phyloP scores from a whole-genome alignment of 2,329 filamentous ascomycete genomes.

The Xylaria sp. region DNA sequence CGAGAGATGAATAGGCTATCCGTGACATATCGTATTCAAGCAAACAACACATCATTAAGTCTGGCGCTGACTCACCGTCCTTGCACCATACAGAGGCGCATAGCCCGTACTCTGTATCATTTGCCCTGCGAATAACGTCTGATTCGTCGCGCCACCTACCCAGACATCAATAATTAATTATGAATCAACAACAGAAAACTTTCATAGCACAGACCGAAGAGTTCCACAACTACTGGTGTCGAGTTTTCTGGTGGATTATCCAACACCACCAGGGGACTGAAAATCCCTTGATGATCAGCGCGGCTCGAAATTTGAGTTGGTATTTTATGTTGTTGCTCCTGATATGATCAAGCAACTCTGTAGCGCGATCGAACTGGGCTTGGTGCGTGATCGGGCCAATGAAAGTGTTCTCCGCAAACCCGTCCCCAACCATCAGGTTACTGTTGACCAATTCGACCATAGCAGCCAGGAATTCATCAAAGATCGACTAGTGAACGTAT shows the following conservation, averaged over 20 bases:
- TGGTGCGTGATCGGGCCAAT: slow-evolving; percentile 31
- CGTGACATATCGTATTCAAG: no score
- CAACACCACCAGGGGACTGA: slow-evolving; percentile 31
- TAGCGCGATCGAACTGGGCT: slow-evolving; percentile 34
- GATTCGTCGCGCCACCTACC: slow-evolving; percentile 48
- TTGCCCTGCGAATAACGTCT: slow-evolving; percentile 52
- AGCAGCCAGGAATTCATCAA: not conserved
- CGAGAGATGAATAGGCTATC: no score
- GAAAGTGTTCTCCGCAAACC: not conserved
- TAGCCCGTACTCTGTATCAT: slow-evolving; percentile 55
- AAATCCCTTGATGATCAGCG: slow-evolving; percentile 18
- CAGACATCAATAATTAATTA: not conserved
- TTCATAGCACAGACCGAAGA: slow-evolving; percentile 28
- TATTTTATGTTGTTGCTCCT: slow-evolving; percentile 36
- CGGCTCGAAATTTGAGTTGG: slow-evolving; percentile 23
- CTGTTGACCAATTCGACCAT: not conserved
- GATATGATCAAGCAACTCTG: slow-evolving; percentile 33
- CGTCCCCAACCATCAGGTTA: slow-evolving; percentile 1
- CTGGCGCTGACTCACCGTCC: not conserved
- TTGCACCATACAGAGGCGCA: slow-evolving; percentile 57
- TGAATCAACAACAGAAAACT: not conserved
- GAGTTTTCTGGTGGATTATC: slow-evolving; percentile 36
- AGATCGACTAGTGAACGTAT: slow-evolving; percentile 1
- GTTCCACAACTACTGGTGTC: slow-evolving; percentile 32
- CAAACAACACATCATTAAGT: no score